Evolutionary conservation across 495 filamentous ascomycete genomes (phyloP).

Genomic region (Parmelia sp.): DNA sequence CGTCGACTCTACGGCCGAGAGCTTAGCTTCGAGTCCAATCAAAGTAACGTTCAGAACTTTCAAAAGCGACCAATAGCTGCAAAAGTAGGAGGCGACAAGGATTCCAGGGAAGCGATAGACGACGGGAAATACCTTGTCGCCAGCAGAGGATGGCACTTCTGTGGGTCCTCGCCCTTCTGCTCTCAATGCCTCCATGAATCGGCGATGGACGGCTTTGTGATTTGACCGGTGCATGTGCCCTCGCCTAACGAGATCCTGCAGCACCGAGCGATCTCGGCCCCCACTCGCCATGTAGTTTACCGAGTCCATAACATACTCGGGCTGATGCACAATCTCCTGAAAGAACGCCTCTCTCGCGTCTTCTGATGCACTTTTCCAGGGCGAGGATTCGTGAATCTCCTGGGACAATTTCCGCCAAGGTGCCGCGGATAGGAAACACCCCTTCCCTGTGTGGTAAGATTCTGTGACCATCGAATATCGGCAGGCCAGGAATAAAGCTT

Average conservation of each 20-base stretch:
- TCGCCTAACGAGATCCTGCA: slow-evolving; percentile 5
- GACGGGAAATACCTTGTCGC: slow-evolving; percentile 11
- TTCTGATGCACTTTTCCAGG: neutral
- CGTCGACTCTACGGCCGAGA: neutral
- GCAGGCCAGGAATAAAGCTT: slow-evolving; percentile 33
- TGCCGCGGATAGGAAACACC: slow-evolving; percentile 34
- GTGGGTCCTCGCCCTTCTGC: neutral
- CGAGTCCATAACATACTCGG: neutral
- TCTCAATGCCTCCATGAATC: slow-evolving; percentile 1
- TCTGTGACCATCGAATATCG: slow-evolving; percentile 33
- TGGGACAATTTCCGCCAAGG: slow-evolving; percentile 35
- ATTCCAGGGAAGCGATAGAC: slow-evolving; percentile 12
- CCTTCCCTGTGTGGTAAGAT: slow-evolving; percentile 27
- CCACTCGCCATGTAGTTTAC: slow-evolving; percentile 4
- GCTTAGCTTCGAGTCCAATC: slow-evolving; percentile 19
- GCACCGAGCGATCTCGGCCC: neutral
- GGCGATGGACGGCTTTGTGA: slow-evolving; percentile 5
- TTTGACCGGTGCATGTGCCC: slow-evolving; percentile 10
- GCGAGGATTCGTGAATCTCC: slow-evolving; percentile 24
- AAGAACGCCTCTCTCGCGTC: slow-evolving; percentile 15
- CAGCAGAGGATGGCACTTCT: neutral
- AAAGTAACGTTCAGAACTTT: slow-evolving; percentile 14
- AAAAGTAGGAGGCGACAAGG: slow-evolving; percentile 5
- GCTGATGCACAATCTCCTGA: slow-evolving; percentile 12
- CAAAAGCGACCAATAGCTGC: slow-evolving; percentile 10